Conservation (phyloP, 495 filamentous ascomycete species). For the Xylaria scruposa region DNA sequence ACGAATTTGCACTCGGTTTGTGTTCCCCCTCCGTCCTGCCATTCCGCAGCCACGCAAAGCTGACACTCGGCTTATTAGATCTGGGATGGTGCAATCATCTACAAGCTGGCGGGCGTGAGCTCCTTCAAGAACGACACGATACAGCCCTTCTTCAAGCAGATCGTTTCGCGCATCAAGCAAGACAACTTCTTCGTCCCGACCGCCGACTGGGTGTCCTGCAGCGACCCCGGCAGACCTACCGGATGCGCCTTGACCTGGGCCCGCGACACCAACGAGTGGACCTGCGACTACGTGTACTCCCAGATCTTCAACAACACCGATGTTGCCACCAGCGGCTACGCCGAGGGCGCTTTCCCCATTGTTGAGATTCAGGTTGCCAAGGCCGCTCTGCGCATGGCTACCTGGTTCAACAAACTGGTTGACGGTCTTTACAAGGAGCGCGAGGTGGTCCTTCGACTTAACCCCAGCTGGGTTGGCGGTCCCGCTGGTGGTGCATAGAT, state of each 20-base stretch:
- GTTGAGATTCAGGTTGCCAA: constrained; percentile 45
- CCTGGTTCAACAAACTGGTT: constrained; percentile 42
- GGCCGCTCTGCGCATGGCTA: constrained; percentile 43
- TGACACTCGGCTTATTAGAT: constrained; percentile 26
- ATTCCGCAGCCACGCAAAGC: neutral
- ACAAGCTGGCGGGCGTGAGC: constrained; percentile 34
- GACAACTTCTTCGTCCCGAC: constrained; percentile 38
- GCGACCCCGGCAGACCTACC: constrained; percentile 34
- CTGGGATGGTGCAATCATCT: constrained; percentile 43
- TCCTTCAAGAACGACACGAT: constrained; percentile 38
- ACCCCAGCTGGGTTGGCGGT: constrained; percentile 26
- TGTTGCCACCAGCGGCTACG: constrained; percentile 39
- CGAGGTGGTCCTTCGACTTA: constrained; percentile 21
- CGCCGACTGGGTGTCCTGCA: constrained; percentile 33
- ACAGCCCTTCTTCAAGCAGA: constrained; percentile 34
- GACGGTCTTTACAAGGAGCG: constrained; percentile 27
- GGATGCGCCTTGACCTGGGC: constrained; percentile 39
- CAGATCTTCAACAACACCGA: constrained; percentile 36
- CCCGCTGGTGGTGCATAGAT: constrained; percentile 11
- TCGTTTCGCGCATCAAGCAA: constrained; percentile 32
- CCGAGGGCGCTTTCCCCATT: constrained; percentile 39
- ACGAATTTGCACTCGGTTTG: constrained; percentile 28
- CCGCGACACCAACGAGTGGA: constrained; percentile 39
- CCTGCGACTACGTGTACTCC: constrained; percentile 42
- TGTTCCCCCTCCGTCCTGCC: constrained; percentile 24